Conservation (phyloP, 208 protist genomes). For the Vickermania spadyakhi region DNA sequence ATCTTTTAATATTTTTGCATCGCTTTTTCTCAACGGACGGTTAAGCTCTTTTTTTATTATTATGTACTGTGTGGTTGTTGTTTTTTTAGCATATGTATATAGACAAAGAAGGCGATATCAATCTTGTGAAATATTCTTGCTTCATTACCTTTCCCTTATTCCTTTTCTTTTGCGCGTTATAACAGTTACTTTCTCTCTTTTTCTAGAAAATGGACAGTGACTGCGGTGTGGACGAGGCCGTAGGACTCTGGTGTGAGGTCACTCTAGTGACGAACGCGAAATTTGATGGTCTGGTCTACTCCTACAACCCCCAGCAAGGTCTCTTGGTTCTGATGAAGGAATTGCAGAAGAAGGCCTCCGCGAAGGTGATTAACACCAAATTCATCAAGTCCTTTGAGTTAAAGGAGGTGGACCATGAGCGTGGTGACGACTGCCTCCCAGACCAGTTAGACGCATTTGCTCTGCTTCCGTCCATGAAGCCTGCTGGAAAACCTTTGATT, state of each 20-base stretch:
- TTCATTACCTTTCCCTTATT: too few relatives aligned
- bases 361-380: conserved; percentile 59
- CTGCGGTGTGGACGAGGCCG: conserved; percentile 49
- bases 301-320: conserved; percentile 67
- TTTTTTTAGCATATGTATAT: too few relatives aligned
- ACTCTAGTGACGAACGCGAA: conserved; percentile 53
- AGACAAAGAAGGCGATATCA: too few relatives aligned
- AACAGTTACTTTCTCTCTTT: too few relatives aligned
- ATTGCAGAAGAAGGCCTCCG: conserved; percentile 25
- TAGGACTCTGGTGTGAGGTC: conserved; percentile 51
- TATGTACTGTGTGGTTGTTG: too few relatives aligned
- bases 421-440: conserved; percentile 34
- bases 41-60: too few relatives aligned
- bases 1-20: too few relatives aligned
- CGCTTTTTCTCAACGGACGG: too few relatives aligned
- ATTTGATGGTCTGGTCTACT: conserved; percentile 68
- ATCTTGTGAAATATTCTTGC: too few relatives aligned
- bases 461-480: conserved; percentile 70
- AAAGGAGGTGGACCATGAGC: conserved; percentile 15
- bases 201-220: conserved; percentile 22
- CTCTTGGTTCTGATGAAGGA: conserved; percentile 60
- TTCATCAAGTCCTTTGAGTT: conserved; percentile 69
- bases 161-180: too few relatives aligned
- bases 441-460: conserved; percentile 40
- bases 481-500: conserved; percentile 78